Conservation (phyloP, 495 filamentous ascomycete genomes). For the Hypoxylon subgilvum region DNA sequence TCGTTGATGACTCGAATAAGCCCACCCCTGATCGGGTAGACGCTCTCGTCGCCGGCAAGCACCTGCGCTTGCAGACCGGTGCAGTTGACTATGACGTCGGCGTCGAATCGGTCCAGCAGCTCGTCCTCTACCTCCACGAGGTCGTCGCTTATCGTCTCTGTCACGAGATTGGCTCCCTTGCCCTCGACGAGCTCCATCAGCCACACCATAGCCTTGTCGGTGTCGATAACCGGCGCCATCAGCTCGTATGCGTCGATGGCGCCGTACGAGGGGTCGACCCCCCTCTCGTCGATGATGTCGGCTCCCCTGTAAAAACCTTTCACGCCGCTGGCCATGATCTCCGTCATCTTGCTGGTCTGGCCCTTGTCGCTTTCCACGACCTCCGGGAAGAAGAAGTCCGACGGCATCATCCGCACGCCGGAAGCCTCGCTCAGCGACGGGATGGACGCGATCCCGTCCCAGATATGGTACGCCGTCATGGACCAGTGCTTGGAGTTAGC, state of each 20-base stretch:
- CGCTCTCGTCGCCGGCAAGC: slow-evolving; percentile 46
- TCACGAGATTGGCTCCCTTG: slow-evolving; percentile 55
- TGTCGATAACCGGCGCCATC: slow-evolving; percentile 57
- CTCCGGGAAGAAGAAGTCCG: slow-evolving; percentile 50
- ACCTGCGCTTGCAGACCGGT: slow-evolving; percentile 48
- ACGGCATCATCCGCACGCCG: slow-evolving; percentile 52
- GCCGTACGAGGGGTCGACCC: slow-evolving; percentile 47
- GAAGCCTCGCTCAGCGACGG: slow-evolving; percentile 41
- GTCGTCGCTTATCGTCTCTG: slow-evolving; percentile 48
- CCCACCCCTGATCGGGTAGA: slow-evolving; percentile 55
- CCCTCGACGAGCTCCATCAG: slow-evolving; percentile 50
- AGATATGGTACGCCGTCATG: slow-evolving; percentile 53
- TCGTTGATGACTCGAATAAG: slow-evolving; percentile 60
- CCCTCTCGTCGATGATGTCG: slow-evolving; percentile 46
- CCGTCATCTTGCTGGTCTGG: slow-evolving; percentile 48
- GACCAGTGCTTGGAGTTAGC: slow-evolving; percentile 52
- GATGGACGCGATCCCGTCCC: slow-evolving; percentile 46
- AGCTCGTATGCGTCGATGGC: slow-evolving; percentile 57
- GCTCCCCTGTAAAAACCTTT: slow-evolving; percentile 47
- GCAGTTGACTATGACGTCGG: slow-evolving; percentile 57
- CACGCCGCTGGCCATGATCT: slow-evolving; percentile 46
- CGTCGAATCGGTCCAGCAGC: slow-evolving; percentile 45
- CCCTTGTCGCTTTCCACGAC: slow-evolving; percentile 42
- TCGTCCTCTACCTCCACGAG: slow-evolving; percentile 48
- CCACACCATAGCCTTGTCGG: slow-evolving; percentile 56